Base-by-base conservation (phyloP, 257 asterid genomes). In the Solanum sejunctum region DNA sequence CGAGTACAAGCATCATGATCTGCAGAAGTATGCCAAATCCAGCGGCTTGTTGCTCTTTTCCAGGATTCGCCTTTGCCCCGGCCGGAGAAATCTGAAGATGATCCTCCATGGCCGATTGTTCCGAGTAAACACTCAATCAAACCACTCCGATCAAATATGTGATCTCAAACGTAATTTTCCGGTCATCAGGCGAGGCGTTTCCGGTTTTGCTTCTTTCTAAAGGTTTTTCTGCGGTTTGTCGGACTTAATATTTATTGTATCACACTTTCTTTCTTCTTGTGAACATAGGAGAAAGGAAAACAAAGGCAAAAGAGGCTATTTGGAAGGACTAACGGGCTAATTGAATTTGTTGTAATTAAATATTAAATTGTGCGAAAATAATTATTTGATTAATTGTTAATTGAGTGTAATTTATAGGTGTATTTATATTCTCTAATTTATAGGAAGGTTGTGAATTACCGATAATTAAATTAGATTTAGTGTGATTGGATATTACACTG, bases 1-100 rank as follows among this genome's bases (percentile, higher is more conserved):
- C 94, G 18, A 97, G 93, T 10, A 95, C 99, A 83, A 97, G 98
- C 99, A 97, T 97, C 99, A 95, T 95, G 89, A 97, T 97, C 98
- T 95, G 99, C 36, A 97, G 96, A 84, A 97, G 99, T 80, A 97
- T 97, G 18, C 99, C 99, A 66, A 94, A 97, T 83, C 98, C 99
- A 60, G 98, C 99, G 2, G 98, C 98, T 88, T 95, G 99, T 84
- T 97, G 99, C 80, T 97, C 98, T 84, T 94, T 93, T 54, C 94
- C 98, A 78, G 97, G 95, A 83, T 94, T 93, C 28, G 92, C 97
- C 84, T 91, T 92, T 82, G 95, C 90, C 87, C 89, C 98, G 86
- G 95, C 93, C 88, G 99, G 97, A 88, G 99, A 96, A 75, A 94
- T 90, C 82, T 82, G 91, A 88, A 69, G 55, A 39, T 69, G 84